Evolutionary conservation across 2,329 filamentous ascomycete species (phyloP), one percentile per base, ranked within the genome.

Genomic region (Cytospora chrysosperma): DNA sequence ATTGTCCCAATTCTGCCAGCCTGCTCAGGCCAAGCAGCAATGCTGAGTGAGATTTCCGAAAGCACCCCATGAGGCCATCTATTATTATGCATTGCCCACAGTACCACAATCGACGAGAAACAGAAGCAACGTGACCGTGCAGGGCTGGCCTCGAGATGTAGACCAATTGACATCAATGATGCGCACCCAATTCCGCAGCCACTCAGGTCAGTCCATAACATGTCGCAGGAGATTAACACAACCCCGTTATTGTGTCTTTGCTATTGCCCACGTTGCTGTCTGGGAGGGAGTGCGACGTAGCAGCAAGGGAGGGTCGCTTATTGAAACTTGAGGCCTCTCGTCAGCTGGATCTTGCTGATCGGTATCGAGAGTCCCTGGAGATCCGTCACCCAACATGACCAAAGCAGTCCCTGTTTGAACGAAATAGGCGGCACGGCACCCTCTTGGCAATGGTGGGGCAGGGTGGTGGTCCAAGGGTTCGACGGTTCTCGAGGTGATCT

Each of bases 331-430:
- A 61, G 59, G 59, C 59, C 51, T 61, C 59, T 61, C 28, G 21
- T 55, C 49, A 53, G 52, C 59, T 61, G 51, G 40, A n/a, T 40
- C 59, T 55, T 55, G 51, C 54, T 55, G 59, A 61, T 55, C 59
- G 26, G 59, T 55, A 61, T 61, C 59, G 51, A 55, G 43, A 55
- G 51, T 61, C 59, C 59, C 59, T 55, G 51, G 47, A 54, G 58
- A 61, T 61, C 51, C 51, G 10, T 50, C 47, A 53, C 28, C 51
- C 59, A 55, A 61, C 51, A 24, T 47, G 9, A 47, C 43, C 43
- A 12, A 24, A 47, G 12, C 19, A 12, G n/a, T 47, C 43, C 43
- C 43, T 47, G 32, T 32, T 61, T 51, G 51, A 43, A 50, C 37
- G 21, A 40, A 43, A 52, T 30, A 49, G 37, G 59, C 59, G n/a